phyloP scores from a whole-genome alignment of 2,329 filamentous ascomycete species.

The Arthrinium puccinioides region DNA sequence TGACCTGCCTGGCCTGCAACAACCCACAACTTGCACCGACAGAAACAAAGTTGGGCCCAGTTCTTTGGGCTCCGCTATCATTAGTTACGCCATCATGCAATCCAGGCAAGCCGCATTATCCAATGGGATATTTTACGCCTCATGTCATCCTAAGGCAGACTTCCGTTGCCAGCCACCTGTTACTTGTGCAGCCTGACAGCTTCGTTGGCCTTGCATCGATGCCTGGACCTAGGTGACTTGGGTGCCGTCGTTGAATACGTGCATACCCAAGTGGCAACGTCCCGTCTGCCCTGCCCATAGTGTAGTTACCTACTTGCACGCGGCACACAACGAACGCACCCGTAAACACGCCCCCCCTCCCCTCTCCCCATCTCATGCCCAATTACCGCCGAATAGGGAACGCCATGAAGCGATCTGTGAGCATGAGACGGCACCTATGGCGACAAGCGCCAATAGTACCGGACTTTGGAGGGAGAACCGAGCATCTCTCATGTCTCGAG shows the following conservation, averaged over 20 bases:
- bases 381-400: conserved; percentile 7
- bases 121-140: conserved; percentile 1
- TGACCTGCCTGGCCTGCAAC: too few species aligned
- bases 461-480: not conserved
- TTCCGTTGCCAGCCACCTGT: conserved; percentile 2
- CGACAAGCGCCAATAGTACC: conserved; percentile 3
- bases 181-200: conserved; percentile 11
- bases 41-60: too few species aligned
- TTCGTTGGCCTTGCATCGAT: conserved; percentile 25
- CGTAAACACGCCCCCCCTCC: too few species aligned
- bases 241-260: too few species aligned
- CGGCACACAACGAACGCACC: conserved; percentile 1
- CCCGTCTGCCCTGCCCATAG: too few species aligned
- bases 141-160: conserved; percentile 1
- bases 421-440: conserved; percentile 3
- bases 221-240: conserved; percentile 21
- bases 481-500: not conserved
- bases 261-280: too few species aligned
- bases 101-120: not conserved
- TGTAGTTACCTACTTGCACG: conserved; percentile 5
- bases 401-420: conserved; percentile 13
- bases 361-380: too few species aligned
- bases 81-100: conserved; percentile 2
- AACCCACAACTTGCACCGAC: too few species aligned
- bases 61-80: too few species aligned